Conservation (phyloP, 106 monocot species). For the Amphibolis antarctica region DNA sequence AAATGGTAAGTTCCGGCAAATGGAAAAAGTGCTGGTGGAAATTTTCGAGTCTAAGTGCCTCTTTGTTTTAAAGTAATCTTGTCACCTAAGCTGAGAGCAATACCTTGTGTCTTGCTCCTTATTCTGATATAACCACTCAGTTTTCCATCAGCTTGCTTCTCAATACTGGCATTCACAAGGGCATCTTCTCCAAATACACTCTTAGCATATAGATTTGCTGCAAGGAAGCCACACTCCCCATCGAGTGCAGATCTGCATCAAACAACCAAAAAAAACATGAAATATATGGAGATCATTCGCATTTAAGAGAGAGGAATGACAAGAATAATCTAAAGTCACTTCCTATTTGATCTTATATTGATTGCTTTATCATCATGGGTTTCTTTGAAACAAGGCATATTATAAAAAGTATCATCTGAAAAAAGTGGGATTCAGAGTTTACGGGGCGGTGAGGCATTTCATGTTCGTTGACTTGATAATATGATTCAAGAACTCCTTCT, state of each 20-base stretch:
- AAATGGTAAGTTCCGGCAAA: not conserved
- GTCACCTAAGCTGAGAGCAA: constrained; percentile 90
- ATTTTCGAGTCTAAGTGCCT: constrained; percentile 6
- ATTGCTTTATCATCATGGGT: no score
- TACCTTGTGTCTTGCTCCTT: constrained; percentile 93
- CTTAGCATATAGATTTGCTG: constrained; percentile 88
- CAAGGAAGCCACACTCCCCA: constrained; percentile 86
- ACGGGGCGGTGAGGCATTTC: constrained; percentile 94
- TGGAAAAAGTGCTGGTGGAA: not conserved
- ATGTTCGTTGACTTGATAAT: constrained; percentile 94
- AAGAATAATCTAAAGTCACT: not conserved
- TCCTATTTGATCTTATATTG: not conserved
- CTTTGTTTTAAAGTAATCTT: constrained; percentile 96
- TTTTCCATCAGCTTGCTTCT: constrained; percentile 76
- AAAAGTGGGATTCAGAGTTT: constrained; percentile 4
- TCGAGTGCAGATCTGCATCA: constrained; percentile 63
- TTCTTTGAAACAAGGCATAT: no score
- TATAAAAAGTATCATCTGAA: no score
- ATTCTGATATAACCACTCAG: constrained; percentile 89
- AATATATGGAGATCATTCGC: not conserved
- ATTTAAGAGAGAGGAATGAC: not conserved
- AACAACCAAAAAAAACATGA: not conserved
- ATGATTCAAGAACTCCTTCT: constrained; percentile 79
- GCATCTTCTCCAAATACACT: constrained; percentile 96
- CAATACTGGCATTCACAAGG: constrained; percentile 74